Evolutionary conservation across 805 yeast species (phyloP).

Genomic region (Ogataea methylovora): DNA sequence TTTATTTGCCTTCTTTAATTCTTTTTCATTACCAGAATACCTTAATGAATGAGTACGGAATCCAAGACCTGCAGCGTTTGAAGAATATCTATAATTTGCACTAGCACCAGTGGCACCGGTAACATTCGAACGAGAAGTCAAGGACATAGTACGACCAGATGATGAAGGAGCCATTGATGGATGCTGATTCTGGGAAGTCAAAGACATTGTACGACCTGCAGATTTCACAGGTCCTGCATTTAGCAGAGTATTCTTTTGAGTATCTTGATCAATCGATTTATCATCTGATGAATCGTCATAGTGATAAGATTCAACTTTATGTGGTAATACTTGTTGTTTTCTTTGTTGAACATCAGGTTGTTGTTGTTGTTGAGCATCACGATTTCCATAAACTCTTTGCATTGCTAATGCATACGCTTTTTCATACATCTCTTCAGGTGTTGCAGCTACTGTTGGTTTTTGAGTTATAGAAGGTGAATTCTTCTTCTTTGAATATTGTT

Average conservation of each 20-base stretch:
- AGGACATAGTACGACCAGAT: slow-evolving; percentile 8
- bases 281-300: slow-evolving; percentile 5
- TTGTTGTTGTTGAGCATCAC: slow-evolving; percentile 1
- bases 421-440: slow-evolving; percentile 47
- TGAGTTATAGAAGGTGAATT: slow-evolving; percentile 2
- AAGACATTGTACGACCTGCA: slow-evolving; percentile 6
- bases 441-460: slow-evolving; percentile 8
- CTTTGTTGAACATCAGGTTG: neutral
- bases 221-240: slow-evolving; percentile 9
- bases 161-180: neutral
- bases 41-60: slow-evolving; percentile 24
- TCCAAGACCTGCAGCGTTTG: slow-evolving; percentile 22
- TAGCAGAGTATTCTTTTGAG: slow-evolving; percentile 18
- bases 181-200: slow-evolving; percentile 4
- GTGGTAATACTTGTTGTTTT: neutral
- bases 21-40: slow-evolving; percentile 10
- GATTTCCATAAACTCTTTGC: slow-evolving; percentile 46
- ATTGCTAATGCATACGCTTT: slow-evolving; percentile 50
- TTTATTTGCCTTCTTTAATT: slow-evolving; percentile 5
- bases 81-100: slow-evolving; percentile 9
- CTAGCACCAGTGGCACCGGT: neutral
- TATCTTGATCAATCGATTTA: slow-evolving; percentile 15
- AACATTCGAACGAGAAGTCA: slow-evolving; percentile 2
- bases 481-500: no score
- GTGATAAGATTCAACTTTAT: neutral